Evolutionary conservation across 2,329 filamentous ascomycete species (phyloP), one percentile per base, ranked within the genome.

Genomic region (Colletotrichum phormii): DNA sequence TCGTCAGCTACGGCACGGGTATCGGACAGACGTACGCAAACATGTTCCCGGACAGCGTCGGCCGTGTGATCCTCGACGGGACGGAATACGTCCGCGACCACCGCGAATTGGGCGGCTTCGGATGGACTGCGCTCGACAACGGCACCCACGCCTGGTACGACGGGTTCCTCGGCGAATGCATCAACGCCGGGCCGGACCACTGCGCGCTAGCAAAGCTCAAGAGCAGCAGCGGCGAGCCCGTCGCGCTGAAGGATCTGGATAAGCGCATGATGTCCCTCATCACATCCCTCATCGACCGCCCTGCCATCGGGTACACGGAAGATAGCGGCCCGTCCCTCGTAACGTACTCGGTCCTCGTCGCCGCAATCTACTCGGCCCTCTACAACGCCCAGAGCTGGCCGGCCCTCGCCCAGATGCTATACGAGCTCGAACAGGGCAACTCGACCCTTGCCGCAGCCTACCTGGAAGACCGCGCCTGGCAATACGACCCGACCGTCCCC

Each of bases 21-120:
- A 88, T 89, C 58, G 87, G 85, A 0, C 86, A 88, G 77, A 87
- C 85, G 0, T 89, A 86, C 65, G 86, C 85, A 31, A 83, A 82
- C 71, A 85, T 88, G 83, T 88, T 88, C 53, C 86, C 87, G 1
- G 75, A 82, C 24, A 83, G 82, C 55, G 85, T 87, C 0, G 87
- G 86, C 0, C 82, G 86, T 5, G 76, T 89, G 58, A 84, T 89
- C 13, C 78, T 88, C 0, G 86, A 89, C 68, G 86, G 86, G 0
- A 86, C 84, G 8, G 84, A 87, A 73, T 86, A 86, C 66, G 82
- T 86, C 4, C 80, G 79, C 8, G 85, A 88, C 57, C 83, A 87
- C 58, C 83, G 86, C 9, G 71, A 82, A 7, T 79, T 86, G 2
- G 86, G 83, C 13, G 86, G 85, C 0, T 87, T 86, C 70, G 86